Evolutionary conservation across 2,329 filamentous ascomycete species (phyloP).

Genomic region (Aspergillus fumigatus): DNA sequence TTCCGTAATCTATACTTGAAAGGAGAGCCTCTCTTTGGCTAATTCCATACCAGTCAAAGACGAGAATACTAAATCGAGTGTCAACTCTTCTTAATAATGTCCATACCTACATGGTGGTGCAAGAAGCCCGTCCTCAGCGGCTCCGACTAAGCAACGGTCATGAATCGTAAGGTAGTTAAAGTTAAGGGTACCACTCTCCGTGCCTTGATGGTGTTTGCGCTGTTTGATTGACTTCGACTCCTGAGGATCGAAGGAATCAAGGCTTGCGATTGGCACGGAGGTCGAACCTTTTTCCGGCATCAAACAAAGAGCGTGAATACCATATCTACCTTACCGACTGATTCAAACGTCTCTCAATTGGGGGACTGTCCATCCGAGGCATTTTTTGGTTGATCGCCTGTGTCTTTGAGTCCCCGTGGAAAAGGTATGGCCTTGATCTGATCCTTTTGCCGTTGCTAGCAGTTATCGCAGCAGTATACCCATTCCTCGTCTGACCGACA

Average conservation of each 20-base stretch:
- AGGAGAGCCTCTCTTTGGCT: not conserved
- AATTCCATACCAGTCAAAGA: not conserved
- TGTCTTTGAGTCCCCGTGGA: not conserved
- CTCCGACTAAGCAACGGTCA: conserved; percentile 12
- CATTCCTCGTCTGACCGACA: not conserved
- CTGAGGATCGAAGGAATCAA: not conserved
- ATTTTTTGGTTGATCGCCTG: no score
- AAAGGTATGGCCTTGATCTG: not conserved
- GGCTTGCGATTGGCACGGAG: not conserved
- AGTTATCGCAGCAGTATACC: not conserved
- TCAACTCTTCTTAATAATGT: not conserved
- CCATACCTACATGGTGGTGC: conserved; percentile 11
- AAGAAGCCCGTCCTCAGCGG: conserved; percentile 3
- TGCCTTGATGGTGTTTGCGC: not conserved
- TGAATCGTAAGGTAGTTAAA: not conserved
- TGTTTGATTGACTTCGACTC: not conserved
- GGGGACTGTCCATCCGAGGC: no score
- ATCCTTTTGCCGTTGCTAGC: not conserved
- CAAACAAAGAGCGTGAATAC: not conserved
- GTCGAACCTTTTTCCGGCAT: not conserved
- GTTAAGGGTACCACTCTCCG: not conserved
- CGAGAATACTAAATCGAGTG: no score
- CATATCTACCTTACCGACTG: no score
- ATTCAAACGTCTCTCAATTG: no score
- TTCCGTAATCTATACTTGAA: not conserved